A percentile compares a stretch with the other conserved stretches of the same genome.
phyloP scores from a whole-genome alignment of 2,329 filamentous ascomycete species.

The Myotisia sp. region DNA sequence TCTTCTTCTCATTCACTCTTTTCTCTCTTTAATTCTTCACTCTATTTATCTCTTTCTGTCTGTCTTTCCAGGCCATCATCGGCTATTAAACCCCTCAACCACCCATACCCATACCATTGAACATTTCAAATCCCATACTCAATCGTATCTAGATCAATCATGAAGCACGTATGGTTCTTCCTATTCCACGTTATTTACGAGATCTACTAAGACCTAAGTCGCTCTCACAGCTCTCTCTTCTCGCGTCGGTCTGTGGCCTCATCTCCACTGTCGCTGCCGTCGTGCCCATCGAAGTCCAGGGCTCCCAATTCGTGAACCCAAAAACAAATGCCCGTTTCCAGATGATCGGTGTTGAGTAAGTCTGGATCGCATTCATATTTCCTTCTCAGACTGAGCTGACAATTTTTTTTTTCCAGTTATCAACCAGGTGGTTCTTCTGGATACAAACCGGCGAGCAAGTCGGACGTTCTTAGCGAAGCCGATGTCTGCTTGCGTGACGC shows the following conservation, averaged over 20 bases:
- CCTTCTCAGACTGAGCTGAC: too few species aligned
- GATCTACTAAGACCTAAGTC: neutral
- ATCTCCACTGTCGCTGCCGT: constrained; percentile 38
- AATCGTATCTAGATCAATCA: neutral
- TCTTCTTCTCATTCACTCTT: constrained; percentile 12
- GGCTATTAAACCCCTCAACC: neutral
- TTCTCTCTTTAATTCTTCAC: neutral
- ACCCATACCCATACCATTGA: too few species aligned
- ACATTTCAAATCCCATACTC: too few species aligned
- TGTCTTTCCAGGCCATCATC: neutral
- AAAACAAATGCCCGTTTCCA: constrained; percentile 45
- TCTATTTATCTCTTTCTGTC: neutral
- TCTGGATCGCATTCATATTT: too few species aligned
- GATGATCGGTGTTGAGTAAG: constrained; percentile 48
- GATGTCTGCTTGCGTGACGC: constrained; percentile 48
- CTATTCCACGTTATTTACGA: neutral
- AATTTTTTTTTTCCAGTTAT: constrained; percentile 32
- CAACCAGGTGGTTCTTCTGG: constrained; percentile 48
- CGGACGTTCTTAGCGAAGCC: constrained; percentile 45
- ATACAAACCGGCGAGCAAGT: constrained; percentile 36
- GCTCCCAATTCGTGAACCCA: constrained; percentile 48
- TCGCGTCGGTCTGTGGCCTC: constrained; percentile 29
- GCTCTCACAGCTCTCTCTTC: constrained; percentile 10
- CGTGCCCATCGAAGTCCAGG: constrained; percentile 41
- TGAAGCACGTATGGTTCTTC: constrained; percentile 2